Conservation (phyloP, 306 rosid genomes). For the Pyrus betulifolia region DNA sequence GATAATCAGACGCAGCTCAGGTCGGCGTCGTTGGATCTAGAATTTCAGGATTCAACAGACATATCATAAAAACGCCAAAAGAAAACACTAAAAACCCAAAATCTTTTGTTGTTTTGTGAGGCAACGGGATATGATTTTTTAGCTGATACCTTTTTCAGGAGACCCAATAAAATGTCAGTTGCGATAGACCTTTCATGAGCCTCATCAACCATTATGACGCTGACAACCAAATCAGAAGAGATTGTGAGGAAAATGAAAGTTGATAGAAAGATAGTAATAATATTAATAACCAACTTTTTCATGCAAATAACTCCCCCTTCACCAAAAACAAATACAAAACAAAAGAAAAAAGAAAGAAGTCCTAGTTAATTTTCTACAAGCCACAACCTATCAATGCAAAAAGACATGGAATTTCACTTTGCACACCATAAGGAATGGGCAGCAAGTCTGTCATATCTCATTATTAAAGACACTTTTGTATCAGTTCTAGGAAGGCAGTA, state of each 20-base stretch:
- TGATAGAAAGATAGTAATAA: background rate
- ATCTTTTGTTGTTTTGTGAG: background rate
- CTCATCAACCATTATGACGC: constrained; percentile 90
- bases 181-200: constrained; percentile 98
- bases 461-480: background rate
- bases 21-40: constrained; percentile 81
- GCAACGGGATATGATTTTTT: background rate
- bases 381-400: background rate
- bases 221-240: constrained; percentile 17
- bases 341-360: background rate
- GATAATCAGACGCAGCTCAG: constrained; percentile 76
- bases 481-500: background rate
- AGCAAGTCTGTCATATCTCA: background rate
- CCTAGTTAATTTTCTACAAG: background rate
- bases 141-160: constrained; percentile 69
- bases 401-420: background rate
- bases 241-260: background rate
- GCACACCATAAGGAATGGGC: background rate
- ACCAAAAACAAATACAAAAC: background rate
- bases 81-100: background rate
- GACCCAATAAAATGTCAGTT: constrained; percentile 86
- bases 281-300: no score
- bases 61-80: background rate
- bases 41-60: constrained; percentile 16
- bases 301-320: background rate